Conservation (phyloP, 2,329 filamentous ascomycete species). For the Aspergillus transmontanensis region DNA sequence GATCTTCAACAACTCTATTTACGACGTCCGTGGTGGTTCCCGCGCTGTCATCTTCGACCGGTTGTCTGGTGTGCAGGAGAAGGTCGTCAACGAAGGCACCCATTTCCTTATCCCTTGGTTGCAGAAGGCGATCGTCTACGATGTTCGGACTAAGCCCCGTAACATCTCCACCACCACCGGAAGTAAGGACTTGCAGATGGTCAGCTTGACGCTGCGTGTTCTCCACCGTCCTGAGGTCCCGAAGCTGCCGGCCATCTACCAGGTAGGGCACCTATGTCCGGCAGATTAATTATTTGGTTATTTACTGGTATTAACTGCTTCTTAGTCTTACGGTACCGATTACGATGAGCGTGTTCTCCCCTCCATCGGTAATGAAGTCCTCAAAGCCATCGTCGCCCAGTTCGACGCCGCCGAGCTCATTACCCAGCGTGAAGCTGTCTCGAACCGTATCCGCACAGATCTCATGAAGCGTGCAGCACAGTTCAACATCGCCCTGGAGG, state of each 20-base stretch:
- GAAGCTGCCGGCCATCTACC: slow-evolving; percentile 95
- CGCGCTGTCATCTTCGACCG: slow-evolving; percentile 98
- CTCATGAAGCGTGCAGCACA: slow-evolving; percentile 89
- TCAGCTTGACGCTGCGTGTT: slow-evolving; percentile 94
- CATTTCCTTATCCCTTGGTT: slow-evolving; percentile 97
- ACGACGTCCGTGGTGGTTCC: slow-evolving; percentile 94
- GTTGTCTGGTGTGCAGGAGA: slow-evolving; percentile 86
- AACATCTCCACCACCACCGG: slow-evolving; percentile 98
- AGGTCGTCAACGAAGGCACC: slow-evolving; percentile 91
- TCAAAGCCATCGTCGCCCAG: slow-evolving; percentile 97
- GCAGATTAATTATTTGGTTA: not conserved
- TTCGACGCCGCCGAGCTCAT: slow-evolving; percentile 99
- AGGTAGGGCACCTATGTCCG: slow-evolving; percentile 60
- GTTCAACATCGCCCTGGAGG: slow-evolving; percentile 98
- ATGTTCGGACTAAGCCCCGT: slow-evolving; percentile 94
- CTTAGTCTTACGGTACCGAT: slow-evolving; percentile 89
- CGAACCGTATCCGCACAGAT: slow-evolving; percentile 88
- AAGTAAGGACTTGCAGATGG: slow-evolving; percentile 99
- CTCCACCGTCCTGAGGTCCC: slow-evolving; percentile 92
- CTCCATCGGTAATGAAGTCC: slow-evolving; percentile 98
- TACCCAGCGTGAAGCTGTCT: slow-evolving; percentile 96
- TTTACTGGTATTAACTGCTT: not conserved
- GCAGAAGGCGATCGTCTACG: slow-evolving; percentile 91
- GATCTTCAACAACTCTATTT: slow-evolving; percentile 77
- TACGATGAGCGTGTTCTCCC: slow-evolving; percentile 98